phyloP scores from a whole-genome alignment of 169 alveolate genomes.

The Eimeria tenella region DNA sequence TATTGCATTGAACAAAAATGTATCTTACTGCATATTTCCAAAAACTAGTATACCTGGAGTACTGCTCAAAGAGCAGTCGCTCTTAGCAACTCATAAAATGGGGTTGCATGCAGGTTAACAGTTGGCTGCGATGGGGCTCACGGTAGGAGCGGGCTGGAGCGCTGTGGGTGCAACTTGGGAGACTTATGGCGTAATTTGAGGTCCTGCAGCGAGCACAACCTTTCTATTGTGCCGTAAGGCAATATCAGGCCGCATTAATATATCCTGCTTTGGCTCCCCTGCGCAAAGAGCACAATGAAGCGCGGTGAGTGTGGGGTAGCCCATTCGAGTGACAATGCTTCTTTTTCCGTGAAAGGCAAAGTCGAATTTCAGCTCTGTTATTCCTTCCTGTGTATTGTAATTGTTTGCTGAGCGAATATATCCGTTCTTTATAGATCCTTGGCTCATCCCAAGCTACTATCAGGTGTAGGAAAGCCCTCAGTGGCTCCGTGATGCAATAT shows the following conservation, averaged over 20 bases:
- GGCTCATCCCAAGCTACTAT: no score
- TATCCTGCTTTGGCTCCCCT: neutral
- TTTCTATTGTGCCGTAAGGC: neutral
- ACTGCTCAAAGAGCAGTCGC: no score
- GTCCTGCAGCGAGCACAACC: neutral
- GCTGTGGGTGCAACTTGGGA: slow-evolving; percentile 9
- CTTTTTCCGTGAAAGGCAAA: no score
- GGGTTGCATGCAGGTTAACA: neutral
- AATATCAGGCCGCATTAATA: neutral
- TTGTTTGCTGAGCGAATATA: no score
- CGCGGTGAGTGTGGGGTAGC: slow-evolving; percentile 59
- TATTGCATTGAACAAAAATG: no score
- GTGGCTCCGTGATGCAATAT: neutral
- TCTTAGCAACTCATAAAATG: neutral
- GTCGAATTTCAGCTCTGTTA: no score
- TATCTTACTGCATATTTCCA: no score
- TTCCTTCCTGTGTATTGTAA: no score
- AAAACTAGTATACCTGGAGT: no score
- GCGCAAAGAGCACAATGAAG: slow-evolving; percentile 52
- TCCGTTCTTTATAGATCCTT: no score
- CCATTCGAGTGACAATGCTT: neutral
- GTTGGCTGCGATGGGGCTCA: neutral
- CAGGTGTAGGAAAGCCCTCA: neutral
- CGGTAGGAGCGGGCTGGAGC: neutral
- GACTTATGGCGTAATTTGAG: neutral